These are phyloP conservation scores for Inonotus obliquus DNA, from an alignment of 1,284 basidiomycete species.

Conservation along the genomic window DNA sequence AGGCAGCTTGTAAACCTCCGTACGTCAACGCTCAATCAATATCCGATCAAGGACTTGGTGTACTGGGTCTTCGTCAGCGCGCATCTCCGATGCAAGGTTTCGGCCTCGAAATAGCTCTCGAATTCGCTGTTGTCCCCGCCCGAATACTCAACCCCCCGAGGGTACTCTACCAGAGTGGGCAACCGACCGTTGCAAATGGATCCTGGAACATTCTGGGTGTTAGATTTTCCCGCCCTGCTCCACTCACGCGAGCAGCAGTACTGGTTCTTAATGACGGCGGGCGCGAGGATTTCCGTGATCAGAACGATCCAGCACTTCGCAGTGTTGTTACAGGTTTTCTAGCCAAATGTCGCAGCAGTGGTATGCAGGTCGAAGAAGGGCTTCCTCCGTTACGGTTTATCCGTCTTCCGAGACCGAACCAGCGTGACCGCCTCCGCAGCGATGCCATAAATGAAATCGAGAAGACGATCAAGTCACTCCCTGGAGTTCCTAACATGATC, in stretches of 20 bases:
- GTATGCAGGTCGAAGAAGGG: slow-evolving; percentile 35
- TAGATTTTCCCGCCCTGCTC: slow-evolving; percentile 6
- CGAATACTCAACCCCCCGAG: slow-evolving; percentile 56
- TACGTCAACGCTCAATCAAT: slow-evolving; percentile 33
- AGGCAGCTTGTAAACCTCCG: slow-evolving; percentile 10
- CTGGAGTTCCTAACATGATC: not conserved
- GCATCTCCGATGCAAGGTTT: slow-evolving; percentile 42
- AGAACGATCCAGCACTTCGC: slow-evolving; percentile 45
- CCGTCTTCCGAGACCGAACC: slow-evolving; percentile 46
- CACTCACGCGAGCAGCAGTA: not conserved
- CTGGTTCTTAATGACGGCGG: slow-evolving; percentile 10
- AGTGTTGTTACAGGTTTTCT: slow-evolving; percentile 7
- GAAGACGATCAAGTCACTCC: slow-evolving; percentile 6
- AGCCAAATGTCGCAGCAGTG: slow-evolving; percentile 6
- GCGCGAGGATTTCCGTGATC: slow-evolving; percentile 29
- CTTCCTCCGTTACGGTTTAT: slow-evolving; percentile 56
- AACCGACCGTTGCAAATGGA: slow-evolving; percentile 36
- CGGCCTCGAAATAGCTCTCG: slow-evolving; percentile 44
- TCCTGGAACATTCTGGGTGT: slow-evolving; percentile 65
- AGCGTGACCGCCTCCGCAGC: not conserved
- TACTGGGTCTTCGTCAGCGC: slow-evolving; percentile 36
- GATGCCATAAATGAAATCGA: slow-evolving; percentile 10
- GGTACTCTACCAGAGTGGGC: slow-evolving; percentile 42
- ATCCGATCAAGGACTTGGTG: slow-evolving; percentile 47
- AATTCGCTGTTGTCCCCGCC: slow-evolving; percentile 57